Evolutionary conservation across 768 basidiomycete genomes (phyloP).

Genomic region (Pleurotus eryngii): DNA sequence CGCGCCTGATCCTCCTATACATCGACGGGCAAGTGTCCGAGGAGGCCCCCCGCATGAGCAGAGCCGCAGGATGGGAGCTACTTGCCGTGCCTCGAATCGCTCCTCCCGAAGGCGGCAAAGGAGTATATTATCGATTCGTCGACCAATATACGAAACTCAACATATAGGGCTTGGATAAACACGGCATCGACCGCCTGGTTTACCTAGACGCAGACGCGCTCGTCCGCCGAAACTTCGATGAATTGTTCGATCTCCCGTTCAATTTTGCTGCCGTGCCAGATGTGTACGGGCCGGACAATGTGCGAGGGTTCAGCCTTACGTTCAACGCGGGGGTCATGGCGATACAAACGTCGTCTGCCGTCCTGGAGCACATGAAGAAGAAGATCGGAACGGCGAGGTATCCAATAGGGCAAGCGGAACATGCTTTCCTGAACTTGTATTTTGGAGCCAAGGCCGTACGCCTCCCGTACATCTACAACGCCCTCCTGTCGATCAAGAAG

Average conservation of each 20-base stretch:
- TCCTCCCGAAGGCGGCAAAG: slow-evolving; percentile 35
- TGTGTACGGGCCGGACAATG: slow-evolving; percentile 21
- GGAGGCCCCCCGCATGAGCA: slow-evolving; percentile 35
- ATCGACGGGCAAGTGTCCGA: slow-evolving; percentile 31
- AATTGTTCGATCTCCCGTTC: slow-evolving; percentile 40
- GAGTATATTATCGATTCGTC: slow-evolving; percentile 29
- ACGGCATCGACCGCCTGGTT: slow-evolving; percentile 28
- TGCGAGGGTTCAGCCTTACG: slow-evolving; percentile 28
- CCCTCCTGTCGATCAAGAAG: slow-evolving; percentile 36
- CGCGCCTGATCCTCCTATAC: slow-evolving; percentile 25
- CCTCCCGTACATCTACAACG: slow-evolving; percentile 40
- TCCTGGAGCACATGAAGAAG: slow-evolving; percentile 26
- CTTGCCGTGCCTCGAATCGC: slow-evolving; percentile 31
- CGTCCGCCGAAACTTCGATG: slow-evolving; percentile 38
- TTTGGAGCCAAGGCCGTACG: slow-evolving; percentile 30
- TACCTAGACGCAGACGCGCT: slow-evolving; percentile 44
- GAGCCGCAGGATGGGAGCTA: slow-evolving; percentile 34
- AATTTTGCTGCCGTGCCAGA: slow-evolving; percentile 40
- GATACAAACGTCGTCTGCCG: slow-evolving; percentile 25
- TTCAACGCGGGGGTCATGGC: slow-evolving; percentile 40
- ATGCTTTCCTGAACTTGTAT: slow-evolving; percentile 38
- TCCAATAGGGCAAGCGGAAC: slow-evolving; percentile 32
- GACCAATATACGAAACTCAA: slow-evolving; percentile 44
- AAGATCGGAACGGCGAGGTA: slow-evolving; percentile 26
- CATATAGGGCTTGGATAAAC: slow-evolving; percentile 34